Base-by-base conservation (phyloP, 2,329 filamentous ascomycete genomes). In the Ceratocystis colombiana region DNA sequence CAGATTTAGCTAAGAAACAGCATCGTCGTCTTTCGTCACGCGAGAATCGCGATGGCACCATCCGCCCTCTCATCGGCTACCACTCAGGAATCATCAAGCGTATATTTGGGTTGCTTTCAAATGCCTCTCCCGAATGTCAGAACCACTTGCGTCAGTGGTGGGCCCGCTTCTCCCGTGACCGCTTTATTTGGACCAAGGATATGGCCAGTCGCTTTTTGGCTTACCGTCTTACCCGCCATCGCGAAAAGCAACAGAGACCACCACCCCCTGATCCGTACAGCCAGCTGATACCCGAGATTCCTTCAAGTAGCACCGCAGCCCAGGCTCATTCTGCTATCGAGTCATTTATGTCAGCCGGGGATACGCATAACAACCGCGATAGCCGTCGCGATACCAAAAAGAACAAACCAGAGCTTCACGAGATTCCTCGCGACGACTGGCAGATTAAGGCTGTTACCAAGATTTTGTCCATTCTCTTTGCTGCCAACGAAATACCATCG, bases 21-120 rank as follows among this genome's bases (percentile, higher is more conserved):
- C 55, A 64, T 37, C 61, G 64, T 15, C 62, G 62, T 15, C 41
- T 67, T 22, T 64, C 61, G 20, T 63, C 61, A 22, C 37, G 44
- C n/a, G 59, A 61, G 17, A 50, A 63, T 20, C 59, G 50, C 4
- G 61, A 65, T 48, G 66, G 66, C 20, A 59, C 48, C 30, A 68
- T 68, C 30, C 53, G 61, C 10, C 66, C 66, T 7, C 41, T 68
- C 33, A 61, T 28, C 20, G 87, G 86, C 1, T 84, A 89, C 68
- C 88, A 96, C 74, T 91, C 89, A 1, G 88, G 88, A 3, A 88
- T 96, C 64, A 84, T 95, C 71, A 96, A 96, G 74, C 84, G 92
- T 46, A 86, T 95, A 48, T 75, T 96, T 30, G 92, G 92, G 0
- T 77, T 96, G 8, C 73, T 96, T 28, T 88, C 90, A 1, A 90